These are phyloP conservation scores for Penicillium chermesinum DNA, from an alignment of 495 filamentous ascomycete genomes.

Conservation along the genomic window DNA sequence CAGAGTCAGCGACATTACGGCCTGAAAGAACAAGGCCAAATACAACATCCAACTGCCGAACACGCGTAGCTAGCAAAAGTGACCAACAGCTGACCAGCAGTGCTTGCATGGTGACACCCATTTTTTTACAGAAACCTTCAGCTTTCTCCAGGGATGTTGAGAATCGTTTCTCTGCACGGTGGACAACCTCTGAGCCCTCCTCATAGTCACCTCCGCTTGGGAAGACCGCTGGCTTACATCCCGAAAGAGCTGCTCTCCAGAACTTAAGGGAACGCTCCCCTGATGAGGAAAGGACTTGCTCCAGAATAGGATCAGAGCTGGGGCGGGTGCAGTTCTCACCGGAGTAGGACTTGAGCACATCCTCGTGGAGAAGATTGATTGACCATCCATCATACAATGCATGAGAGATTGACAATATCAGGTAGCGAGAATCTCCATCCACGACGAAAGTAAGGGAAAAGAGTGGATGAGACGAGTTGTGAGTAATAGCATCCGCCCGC, in stretches of 20 bases:
- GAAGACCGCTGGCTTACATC: conserved; percentile 22
- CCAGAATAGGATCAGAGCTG: conserved; percentile 25
- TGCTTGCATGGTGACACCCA: conserved; percentile 71
- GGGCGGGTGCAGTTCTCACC: conserved; percentile 20
- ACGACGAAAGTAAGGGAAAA: conserved; percentile 13
- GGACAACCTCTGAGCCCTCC: conserved; percentile 22
- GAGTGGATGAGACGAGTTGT: conserved; percentile 9
- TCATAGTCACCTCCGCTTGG: conserved; percentile 12
- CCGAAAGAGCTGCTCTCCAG: conserved; percentile 34
- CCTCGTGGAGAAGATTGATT: conserved; percentile 60
- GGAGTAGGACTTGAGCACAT: conserved; percentile 40
- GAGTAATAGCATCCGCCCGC: conserved; percentile 17
- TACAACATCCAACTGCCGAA: conserved; percentile 60
- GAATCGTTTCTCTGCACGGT: conserved; percentile 23
- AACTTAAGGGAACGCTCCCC: conserved; percentile 25
- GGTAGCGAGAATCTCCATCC: conserved; percentile 17
- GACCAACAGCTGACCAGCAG: conserved; percentile 65
- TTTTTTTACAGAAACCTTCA: conserved; percentile 43
- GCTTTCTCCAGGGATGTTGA: conserved; percentile 31
- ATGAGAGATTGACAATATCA: conserved; percentile 59
- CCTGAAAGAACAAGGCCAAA: conserved; percentile 72
- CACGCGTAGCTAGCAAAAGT: conserved; percentile 56
- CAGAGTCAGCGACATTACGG: conserved; percentile 59
- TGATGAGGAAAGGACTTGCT: conserved; percentile 23
- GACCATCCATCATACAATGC: conserved; percentile 86